phyloP scores from a whole-genome alignment of 345 rosid species.

The Arabis alpina region DNA sequence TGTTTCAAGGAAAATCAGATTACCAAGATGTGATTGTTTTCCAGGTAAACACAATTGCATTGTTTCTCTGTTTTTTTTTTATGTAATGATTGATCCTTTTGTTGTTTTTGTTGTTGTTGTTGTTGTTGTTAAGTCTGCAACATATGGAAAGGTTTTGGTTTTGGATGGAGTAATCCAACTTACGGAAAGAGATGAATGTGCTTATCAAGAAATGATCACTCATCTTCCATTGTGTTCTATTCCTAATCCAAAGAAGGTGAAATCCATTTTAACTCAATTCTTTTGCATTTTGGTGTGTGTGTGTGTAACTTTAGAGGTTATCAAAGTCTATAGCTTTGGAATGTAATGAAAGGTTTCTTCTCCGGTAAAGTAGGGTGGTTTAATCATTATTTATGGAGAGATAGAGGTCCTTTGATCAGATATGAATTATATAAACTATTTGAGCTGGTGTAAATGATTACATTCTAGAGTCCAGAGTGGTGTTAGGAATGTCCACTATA shows the following conservation, averaged over 20 bases:
- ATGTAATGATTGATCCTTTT: background rate
- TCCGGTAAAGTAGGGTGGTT: constrained; percentile 30
- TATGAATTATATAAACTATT: constrained; percentile 11
- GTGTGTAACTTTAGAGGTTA: background rate
- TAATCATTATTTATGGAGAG: constrained; percentile 28
- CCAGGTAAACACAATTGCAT: constrained; percentile 49
- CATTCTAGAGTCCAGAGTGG: constrained; percentile 30
- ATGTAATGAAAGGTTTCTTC: constrained; percentile 23
- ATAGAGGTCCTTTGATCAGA: constrained; percentile 24
- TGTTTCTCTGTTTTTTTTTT: constrained; percentile 17
- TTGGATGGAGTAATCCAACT: constrained; percentile 81
- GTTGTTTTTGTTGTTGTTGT: no score
- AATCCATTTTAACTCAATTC: constrained; percentile 4
- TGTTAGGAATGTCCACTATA: constrained; percentile 37
- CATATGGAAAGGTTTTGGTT: constrained; percentile 73
- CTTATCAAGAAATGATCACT: constrained; percentile 82
- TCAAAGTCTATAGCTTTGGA: constrained; percentile 18
- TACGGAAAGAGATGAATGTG: constrained; percentile 75
- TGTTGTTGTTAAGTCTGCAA: constrained; percentile 51
- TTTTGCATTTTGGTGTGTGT: background rate
- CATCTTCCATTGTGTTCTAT: constrained; percentile 87
- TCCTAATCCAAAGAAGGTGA: constrained; percentile 74
- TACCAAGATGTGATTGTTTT: constrained; percentile 81
- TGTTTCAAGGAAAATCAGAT: constrained; percentile 82
- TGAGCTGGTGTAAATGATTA: constrained; percentile 28